phyloP scores from a whole-genome alignment of 164 flowering plant genomes.

The Nelumbo lutea region DNA sequence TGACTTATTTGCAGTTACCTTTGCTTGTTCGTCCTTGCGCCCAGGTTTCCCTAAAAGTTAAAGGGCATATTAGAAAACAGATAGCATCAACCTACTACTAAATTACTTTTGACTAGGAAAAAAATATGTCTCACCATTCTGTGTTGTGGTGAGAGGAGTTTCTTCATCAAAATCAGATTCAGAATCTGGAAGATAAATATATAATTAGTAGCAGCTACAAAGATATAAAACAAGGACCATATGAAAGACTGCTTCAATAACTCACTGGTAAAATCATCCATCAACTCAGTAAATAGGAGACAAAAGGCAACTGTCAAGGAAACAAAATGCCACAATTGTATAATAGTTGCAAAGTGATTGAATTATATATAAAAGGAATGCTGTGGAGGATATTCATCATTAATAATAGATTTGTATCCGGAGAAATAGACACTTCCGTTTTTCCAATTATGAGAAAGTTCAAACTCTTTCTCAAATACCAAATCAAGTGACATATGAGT shows the following conservation, averaged over 20 bases:
- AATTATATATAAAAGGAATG: neutral
- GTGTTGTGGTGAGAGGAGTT: conserved; percentile 10
- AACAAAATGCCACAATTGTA: neutral
- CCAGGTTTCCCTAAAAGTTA: conserved; percentile 27
- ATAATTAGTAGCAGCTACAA: neutral
- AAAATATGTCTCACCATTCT: conserved; percentile 30
- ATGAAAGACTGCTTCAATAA: neutral
- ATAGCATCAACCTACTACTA: neutral
- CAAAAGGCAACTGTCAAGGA: conserved; percentile 11
- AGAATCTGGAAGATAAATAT: conserved; percentile 18
- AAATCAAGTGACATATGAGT: conserved; percentile 57
- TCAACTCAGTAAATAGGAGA: neutral
- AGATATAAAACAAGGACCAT: neutral
- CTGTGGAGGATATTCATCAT: conserved; percentile 41
- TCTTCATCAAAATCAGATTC: conserved; percentile 32
- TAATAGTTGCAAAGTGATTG: neutral
- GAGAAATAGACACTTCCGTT: conserved; percentile 61
- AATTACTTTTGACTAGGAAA: neutral
- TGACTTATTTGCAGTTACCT: conserved; percentile 22
- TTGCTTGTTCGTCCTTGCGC: conserved; percentile 15
- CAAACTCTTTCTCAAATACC: conserved; percentile 72
- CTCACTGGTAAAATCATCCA: conserved; percentile 16
- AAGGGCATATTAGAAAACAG: neutral
- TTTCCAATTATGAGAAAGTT: conserved; percentile 79
- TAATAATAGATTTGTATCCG: conserved; percentile 39